These are phyloP conservation scores for Podila verticillata DNA, from an alignment of 192 early-diverging fungal species.

Conservation along the genomic window DNA sequence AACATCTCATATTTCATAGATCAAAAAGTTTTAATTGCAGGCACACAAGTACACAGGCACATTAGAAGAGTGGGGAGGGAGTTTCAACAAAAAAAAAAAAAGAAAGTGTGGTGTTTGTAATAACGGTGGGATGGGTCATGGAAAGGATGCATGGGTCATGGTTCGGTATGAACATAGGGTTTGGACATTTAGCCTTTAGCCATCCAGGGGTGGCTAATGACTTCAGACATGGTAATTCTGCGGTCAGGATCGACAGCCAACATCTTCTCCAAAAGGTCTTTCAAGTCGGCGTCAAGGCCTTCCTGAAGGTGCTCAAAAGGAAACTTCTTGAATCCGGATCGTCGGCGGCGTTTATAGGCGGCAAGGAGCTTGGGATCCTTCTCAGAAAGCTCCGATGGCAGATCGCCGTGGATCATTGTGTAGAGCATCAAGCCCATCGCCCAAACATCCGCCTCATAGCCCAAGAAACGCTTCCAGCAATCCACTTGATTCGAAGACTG, in stretches of 20 bases:
- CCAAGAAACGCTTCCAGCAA: conserved; percentile 12
- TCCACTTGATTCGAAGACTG: background rate
- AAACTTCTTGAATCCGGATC: conserved; percentile 3
- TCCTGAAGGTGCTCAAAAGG: conserved; percentile 1
- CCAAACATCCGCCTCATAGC: conserved; percentile 83
- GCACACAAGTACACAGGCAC: too few relatives aligned
- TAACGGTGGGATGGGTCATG: background rate
- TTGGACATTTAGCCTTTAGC: background rate
- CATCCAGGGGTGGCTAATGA: conserved; percentile 37
- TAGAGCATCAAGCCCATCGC: conserved; percentile 89
- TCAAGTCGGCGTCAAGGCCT: conserved; percentile 17
- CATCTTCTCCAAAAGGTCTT: conserved; percentile 37
- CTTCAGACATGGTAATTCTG: conserved; percentile 32
- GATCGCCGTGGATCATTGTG: conserved; percentile 79
- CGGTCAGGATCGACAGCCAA: conserved; percentile 36
- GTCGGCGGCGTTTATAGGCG: conserved; percentile 10
- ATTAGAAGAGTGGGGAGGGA: background rate
- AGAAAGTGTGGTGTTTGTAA: background rate
- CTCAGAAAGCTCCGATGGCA: conserved; percentile 48
- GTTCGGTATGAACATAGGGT: background rate
- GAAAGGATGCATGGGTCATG: background rate
- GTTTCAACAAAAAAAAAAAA: background rate
- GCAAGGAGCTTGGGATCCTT: background rate
- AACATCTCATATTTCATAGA: too few relatives aligned
- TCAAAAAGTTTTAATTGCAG: too few relatives aligned